Base-by-base conservation (phyloP, 192 early-diverging fungal genomes). In the Haplosporangium gracile region DNA sequence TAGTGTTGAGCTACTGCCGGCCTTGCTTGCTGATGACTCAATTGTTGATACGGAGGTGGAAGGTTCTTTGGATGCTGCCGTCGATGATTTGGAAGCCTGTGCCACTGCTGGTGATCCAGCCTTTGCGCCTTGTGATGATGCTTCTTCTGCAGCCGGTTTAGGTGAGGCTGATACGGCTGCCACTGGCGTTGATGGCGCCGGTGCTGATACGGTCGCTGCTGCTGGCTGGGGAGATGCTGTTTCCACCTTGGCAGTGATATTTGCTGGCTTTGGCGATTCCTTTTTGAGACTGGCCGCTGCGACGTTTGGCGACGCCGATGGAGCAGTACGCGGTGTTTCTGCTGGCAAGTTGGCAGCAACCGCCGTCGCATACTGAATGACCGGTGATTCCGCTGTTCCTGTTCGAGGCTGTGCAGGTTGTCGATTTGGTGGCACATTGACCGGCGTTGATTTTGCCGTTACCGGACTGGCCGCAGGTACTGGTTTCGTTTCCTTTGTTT, bases 1-100 rank as follows among this genome's bases (percentile, higher is more conserved):
- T 97, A 97, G 77, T 97, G 95, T 75, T 95, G 97, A 68, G 97
- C 97, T 70, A 96, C 87, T 95, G 96, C 75, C 26, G 47, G 69
- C 36, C 9, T 29, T 49, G 74, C 39, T 13, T 75, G 22, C 24
- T 72, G 55, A 5, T 16, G 26, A 6, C 38, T 72, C 29, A 40
- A 40, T 45, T 49, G n/a, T 24, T 68, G 73, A 29, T 11, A 42
- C 57, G 16, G 72, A 49, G 20, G 71, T 13, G 20, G 42, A 24
- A 36, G 60, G 53, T 88, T 97, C 96, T 90, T 99, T 98, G 80
- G 98, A 98, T 1, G 76, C 36, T 29, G 57, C 49, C 42, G 36
- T 83, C 2, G 76, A 68, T 40, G 26, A 34, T 40, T 65, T 32
- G 38, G 63, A 10, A 42, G 78, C n/a, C 29, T 7, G 70, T 4